Evolutionary conservation across 805 yeast species (phyloP).

Genomic region (Candida chauliodis): DNA sequence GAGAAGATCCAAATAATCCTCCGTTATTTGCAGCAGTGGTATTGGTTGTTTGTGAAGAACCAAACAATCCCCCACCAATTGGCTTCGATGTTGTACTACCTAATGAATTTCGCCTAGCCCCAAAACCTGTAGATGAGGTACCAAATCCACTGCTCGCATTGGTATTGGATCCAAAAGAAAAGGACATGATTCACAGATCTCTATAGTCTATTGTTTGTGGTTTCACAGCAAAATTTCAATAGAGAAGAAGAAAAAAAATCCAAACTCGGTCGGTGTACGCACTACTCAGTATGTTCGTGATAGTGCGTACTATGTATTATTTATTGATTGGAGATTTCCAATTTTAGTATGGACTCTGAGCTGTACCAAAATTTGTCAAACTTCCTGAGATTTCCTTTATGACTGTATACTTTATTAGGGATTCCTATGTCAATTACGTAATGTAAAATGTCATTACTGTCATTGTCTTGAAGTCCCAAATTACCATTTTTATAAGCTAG

Average conservation of each 20-base stretch:
- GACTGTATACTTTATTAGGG: constrained; percentile 52
- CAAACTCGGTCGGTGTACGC: background rate
- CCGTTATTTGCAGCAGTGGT: constrained; percentile 2
- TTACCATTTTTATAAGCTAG: constrained; percentile 58
- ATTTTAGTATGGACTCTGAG: constrained; percentile 26
- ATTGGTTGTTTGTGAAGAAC: constrained; percentile 12
- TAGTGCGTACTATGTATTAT: too few relatives aligned
- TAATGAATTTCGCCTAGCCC: constrained; percentile 15
- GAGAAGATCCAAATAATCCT: constrained; percentile 14
- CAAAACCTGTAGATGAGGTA: constrained; percentile 22
- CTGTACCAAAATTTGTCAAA: constrained; percentile 46
- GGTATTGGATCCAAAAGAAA: constrained; percentile 13
- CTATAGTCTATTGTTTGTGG: background rate
- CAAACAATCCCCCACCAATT: constrained; percentile 22
- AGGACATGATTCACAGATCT: constrained; percentile 4
- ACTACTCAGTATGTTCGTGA: background rate
- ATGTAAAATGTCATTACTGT: constrained; percentile 54
- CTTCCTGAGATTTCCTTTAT: constrained; percentile 38
- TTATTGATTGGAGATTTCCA: constrained; percentile 13
- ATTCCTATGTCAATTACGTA: constrained; percentile 69
- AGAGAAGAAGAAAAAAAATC: constrained; percentile 1
- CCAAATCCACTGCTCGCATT: constrained; percentile 13
- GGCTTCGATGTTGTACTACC: constrained; percentile 19
- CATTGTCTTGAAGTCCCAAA: constrained; percentile 29
- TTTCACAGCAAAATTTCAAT: constrained; percentile 2